phyloP scores from a whole-genome alignment of 805 yeast species.

The Scheffersomyces coipomensis region DNA sequence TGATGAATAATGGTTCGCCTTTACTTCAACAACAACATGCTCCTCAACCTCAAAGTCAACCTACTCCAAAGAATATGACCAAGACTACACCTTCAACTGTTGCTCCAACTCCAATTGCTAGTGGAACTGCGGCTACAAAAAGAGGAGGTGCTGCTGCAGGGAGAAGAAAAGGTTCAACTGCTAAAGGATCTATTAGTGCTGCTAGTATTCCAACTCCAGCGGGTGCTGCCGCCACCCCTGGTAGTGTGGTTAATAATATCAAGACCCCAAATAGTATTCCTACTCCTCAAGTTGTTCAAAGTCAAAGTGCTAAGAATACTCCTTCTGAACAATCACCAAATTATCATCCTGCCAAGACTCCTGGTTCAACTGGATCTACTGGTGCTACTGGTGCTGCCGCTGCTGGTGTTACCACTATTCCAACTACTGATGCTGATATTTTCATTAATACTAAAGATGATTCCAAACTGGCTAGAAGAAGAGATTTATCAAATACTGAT shows the following conservation, averaged over 20 bases:
- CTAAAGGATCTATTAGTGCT: constrained; percentile 19
- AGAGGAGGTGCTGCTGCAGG: constrained; percentile 14
- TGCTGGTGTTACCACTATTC: neutral
- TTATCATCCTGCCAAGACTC: constrained; percentile 14
- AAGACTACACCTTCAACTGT: constrained; percentile 8
- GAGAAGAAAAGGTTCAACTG: constrained; percentile 20
- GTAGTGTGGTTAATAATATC: constrained; percentile 36
- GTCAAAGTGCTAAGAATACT: constrained; percentile 40
- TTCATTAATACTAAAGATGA: constrained; percentile 31
- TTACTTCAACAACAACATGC: constrained; percentile 8
- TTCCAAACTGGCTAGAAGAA: constrained; percentile 41
- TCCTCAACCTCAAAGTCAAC: constrained; percentile 4
- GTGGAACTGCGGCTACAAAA: constrained; percentile 4
- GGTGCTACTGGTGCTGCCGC: neutral
- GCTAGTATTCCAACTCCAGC: constrained; percentile 35
- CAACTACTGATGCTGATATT: constrained; percentile 19
- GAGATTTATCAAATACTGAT: constrained; percentile 45
- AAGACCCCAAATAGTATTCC: constrained; percentile 44
- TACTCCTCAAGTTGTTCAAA: constrained; percentile 37
- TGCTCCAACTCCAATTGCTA: constrained; percentile 3
- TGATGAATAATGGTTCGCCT: constrained; percentile 14
- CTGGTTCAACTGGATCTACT: constrained; percentile 5
- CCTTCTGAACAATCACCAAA: constrained; percentile 39
- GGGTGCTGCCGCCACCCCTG: constrained; percentile 30
- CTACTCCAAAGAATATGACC: constrained; percentile 11